phyloP scores from a whole-genome alignment of 352 stramenopile species.

The Globisporangium abappressorium region DNA sequence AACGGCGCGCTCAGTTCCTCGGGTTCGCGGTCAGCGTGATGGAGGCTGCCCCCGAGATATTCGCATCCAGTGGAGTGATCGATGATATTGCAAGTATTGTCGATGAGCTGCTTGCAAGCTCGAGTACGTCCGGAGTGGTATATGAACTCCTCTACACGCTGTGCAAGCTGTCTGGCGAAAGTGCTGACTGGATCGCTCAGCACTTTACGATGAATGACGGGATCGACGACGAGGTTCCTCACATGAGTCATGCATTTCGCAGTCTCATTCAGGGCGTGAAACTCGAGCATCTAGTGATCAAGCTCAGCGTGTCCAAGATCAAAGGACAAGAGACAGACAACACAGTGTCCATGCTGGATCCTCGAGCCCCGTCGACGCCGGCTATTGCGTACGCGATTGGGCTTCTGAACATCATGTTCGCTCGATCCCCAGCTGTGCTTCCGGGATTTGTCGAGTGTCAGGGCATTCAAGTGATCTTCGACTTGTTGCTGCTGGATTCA shows the following conservation, averaged over 20 bases:
- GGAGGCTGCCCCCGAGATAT: background rate
- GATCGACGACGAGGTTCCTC: background rate
- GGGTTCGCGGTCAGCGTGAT: conserved; percentile 5
- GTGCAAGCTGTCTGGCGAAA: background rate
- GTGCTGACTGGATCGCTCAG: background rate
- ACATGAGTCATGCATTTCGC: background rate
- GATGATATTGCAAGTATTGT: conserved; percentile 1
- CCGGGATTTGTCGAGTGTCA: conserved; percentile 9
- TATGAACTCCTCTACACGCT: conserved; percentile 16
- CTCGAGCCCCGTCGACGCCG: conserved; percentile 11
- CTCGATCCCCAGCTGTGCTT: background rate
- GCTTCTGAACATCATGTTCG: conserved; percentile 2
- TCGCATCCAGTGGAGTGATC: background rate
- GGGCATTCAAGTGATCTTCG: conserved; percentile 7
- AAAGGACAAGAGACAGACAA: conserved; percentile 10
- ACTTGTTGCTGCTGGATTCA: conserved; percentile 9
- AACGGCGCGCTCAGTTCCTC: conserved; percentile 11
- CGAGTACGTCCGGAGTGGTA: background rate
- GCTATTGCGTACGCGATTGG: conserved; percentile 11
- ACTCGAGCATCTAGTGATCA: conserved; percentile 12
- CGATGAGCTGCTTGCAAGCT: conserved; percentile 6
- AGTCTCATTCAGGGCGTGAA: conserved; percentile 1
- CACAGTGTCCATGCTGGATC: conserved; percentile 14
- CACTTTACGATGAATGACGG: background rate
- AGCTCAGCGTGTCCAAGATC: conserved; percentile 4